Conservation (phyloP, 495 filamentous ascomycete species). For the Astrothelium subdiscretum region DNA sequence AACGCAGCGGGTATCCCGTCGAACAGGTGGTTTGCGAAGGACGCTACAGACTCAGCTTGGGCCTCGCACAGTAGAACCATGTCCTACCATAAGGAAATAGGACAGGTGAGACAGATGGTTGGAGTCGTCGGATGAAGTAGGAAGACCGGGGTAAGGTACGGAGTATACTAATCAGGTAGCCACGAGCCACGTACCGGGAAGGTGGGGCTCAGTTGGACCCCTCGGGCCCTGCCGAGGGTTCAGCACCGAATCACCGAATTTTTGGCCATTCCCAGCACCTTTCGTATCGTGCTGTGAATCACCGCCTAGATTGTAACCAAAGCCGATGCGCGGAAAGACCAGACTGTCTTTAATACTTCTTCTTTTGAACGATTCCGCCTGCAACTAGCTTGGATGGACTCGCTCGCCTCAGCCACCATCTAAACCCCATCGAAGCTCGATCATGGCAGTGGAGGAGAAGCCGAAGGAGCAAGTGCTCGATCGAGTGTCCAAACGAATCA, state of each 20-base stretch:
- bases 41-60: background rate
- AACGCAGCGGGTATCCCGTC: background rate
- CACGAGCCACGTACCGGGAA: background rate
- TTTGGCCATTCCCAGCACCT: too few species aligned
- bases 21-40: background rate
- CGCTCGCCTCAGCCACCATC: background rate
- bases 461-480: constrained; percentile 86
- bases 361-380: too few species aligned
- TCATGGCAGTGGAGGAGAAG: constrained; percentile 35
- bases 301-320: background rate
- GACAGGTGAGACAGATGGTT: background rate
- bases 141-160: background rate
- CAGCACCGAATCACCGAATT: too few species aligned
- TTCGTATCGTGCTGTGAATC: background rate
- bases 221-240: too few species aligned
- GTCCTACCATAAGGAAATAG: background rate
- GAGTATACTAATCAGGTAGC: background rate
- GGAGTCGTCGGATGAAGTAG: too few species aligned
- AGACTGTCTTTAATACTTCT: too few species aligned
- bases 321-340: background rate
- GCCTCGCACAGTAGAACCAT: background rate
- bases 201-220: background rate
- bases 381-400: background rate
- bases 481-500: constrained; percentile 77
- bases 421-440: background rate